Conservation (phyloP, 2,329 filamentous ascomycete genomes). For the Zasmidium cellare region DNA sequence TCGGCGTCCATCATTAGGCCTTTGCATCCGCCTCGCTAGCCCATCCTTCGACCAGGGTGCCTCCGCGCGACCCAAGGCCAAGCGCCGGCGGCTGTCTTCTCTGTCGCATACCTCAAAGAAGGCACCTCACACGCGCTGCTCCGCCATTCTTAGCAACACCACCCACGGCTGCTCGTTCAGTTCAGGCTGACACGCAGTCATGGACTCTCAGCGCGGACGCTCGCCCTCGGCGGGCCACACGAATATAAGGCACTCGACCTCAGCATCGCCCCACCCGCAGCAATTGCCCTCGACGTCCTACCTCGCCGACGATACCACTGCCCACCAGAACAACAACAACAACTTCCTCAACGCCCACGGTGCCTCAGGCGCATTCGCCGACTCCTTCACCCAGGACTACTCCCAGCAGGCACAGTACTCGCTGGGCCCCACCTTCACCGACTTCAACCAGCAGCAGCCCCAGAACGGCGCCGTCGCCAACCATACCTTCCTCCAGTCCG, state of each 20-base stretch:
- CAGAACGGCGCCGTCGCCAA: slow-evolving; percentile 34
- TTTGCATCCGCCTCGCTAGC: background rate
- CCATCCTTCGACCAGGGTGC: background rate
- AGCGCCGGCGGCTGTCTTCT: background rate
- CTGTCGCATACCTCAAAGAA: background rate
- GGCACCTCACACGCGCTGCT: background rate
- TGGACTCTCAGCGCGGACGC: slow-evolving; percentile 20
- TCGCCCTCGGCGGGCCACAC: slow-evolving; percentile 28
- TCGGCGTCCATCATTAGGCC: too few species aligned
- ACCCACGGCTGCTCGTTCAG: background rate
- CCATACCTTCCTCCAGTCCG: slow-evolving; percentile 43
- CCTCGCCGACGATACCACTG: slow-evolving; percentile 6
- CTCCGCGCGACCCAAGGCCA: background rate
- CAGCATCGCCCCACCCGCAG: slow-evolving; percentile 31
- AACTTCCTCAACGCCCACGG: slow-evolving; percentile 25
- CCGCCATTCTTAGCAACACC: background rate
- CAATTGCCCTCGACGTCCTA: slow-evolving; percentile 25
- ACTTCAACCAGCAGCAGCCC: slow-evolving; percentile 25
- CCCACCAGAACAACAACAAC: slow-evolving; percentile 15
- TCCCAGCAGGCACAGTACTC: slow-evolving; percentile 43
- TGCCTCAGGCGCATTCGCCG: slow-evolving; percentile 25
- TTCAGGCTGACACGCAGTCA: background rate
- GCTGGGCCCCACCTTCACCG: slow-evolving; percentile 40
- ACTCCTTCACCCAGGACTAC: slow-evolving; percentile 46
- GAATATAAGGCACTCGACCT: slow-evolving; percentile 30